phyloP scores from a whole-genome alignment of 148 eudicot genomes.

The Polygonum maritimum region DNA sequence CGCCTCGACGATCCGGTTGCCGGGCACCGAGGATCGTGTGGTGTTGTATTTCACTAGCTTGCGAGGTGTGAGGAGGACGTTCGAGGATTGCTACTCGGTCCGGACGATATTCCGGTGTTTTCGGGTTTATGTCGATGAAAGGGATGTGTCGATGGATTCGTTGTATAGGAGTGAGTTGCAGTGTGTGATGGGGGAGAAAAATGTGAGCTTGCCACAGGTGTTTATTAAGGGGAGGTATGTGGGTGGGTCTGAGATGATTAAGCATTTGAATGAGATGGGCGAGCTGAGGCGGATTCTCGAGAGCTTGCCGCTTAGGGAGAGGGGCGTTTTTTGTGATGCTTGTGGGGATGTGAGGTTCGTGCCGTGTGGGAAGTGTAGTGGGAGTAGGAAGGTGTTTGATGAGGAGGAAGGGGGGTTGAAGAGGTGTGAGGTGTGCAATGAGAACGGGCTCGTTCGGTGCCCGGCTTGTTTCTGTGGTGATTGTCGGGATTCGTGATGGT shows the following conservation, averaged over 20 bases:
- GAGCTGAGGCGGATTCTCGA: constrained; percentile 55
- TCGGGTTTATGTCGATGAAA: constrained; percentile 68
- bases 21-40: constrained; percentile 47
- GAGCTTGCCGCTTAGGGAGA: constrained; percentile 50
- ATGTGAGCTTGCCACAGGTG: constrained; percentile 60
- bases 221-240: constrained; percentile 59
- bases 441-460: constrained; percentile 86
- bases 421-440: constrained; percentile 67
- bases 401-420: constrained; percentile 53
- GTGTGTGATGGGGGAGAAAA: constrained; percentile 44
- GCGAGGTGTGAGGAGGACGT: constrained; percentile 85
- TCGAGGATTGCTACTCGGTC: constrained; percentile 76
- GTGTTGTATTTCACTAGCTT: constrained; percentile 73
- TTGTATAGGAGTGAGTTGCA: constrained; percentile 60
- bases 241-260: constrained; percentile 83
- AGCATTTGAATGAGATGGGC: constrained; percentile 63
- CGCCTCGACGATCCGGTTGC: constrained; percentile 8
- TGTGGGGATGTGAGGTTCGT: constrained; percentile 92
- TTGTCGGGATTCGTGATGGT: not conserved
- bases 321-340: constrained; percentile 40
- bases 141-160: constrained; percentile 90
- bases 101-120: constrained; percentile 61
- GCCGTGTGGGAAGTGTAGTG: constrained; percentile 65
- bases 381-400: constrained; percentile 68
- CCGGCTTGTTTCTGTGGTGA: constrained; percentile 41